phyloP scores from a whole-genome alignment of 2,329 filamentous ascomycete genomes.

The Xylariaceae sp. region DNA sequence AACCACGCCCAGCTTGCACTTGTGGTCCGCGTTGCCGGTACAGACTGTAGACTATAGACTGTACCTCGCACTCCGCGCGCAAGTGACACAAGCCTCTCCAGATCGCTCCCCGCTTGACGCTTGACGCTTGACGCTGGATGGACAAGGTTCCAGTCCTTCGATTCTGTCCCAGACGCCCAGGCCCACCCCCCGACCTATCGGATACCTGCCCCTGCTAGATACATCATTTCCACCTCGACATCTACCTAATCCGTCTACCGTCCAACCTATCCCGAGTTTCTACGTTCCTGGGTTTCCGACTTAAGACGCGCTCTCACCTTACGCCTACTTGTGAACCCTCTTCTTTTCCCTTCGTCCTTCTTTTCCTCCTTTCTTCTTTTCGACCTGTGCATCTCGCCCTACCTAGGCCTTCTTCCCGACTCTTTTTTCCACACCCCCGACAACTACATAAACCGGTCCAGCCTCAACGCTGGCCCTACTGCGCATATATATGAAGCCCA shows the following conservation, averaged over 20 bases:
- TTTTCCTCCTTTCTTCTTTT: constrained; percentile 20
- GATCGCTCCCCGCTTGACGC: constrained; percentile 19
- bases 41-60: too few relatives aligned
- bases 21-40: constrained; percentile 13
- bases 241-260: constrained; percentile 21
- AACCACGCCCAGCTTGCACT: constrained; percentile 8
- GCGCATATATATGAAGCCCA: constrained; percentile 33
- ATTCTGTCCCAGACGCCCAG: constrained; percentile 23
- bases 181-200: constrained; percentile 33
- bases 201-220: constrained; percentile 34
- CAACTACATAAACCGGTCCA: constrained; percentile 17
- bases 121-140: constrained; percentile 18
- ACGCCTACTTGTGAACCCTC: constrained; percentile 25
- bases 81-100: constrained; percentile 21
- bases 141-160: constrained; percentile 30
- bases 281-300: constrained; percentile 6
- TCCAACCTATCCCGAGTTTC: constrained; percentile 14
- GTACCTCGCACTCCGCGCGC: constrained; percentile 16
- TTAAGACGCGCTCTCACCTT: constrained; percentile 27
- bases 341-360: constrained; percentile 12
- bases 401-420: neutral
- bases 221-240: constrained; percentile 32
- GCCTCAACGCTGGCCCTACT: constrained; percentile 19
- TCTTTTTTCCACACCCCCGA: constrained; percentile 9
- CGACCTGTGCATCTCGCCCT: constrained; percentile 24